phyloP scores from a whole-genome alignment of 176 grass and related monocot genomes.

The Carex pumila region DNA sequence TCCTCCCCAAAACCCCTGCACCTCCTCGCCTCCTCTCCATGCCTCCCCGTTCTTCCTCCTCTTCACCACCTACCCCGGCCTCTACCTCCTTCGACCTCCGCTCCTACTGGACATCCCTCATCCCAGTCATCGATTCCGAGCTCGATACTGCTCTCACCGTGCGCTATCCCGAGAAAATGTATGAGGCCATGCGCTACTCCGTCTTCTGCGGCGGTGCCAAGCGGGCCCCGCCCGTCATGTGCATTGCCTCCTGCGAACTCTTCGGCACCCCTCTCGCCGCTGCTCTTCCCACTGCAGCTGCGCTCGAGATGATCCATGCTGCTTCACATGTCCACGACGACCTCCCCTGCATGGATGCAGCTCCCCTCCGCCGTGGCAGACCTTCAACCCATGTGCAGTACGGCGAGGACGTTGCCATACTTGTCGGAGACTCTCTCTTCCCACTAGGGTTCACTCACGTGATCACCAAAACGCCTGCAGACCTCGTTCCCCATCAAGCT shows the following conservation, averaged over 20 bases:
- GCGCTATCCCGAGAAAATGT: constrained; percentile 55
- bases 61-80: background rate
- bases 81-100: constrained; percentile 68
- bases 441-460: constrained; percentile 70
- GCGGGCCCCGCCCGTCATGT: constrained; percentile 69
- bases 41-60: constrained; percentile 20
- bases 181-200: constrained; percentile 74
- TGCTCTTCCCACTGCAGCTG: constrained; percentile 58
- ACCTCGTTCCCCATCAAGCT: constrained; percentile 34
- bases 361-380: constrained; percentile 58
- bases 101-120: constrained; percentile 76
- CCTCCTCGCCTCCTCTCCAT: constrained; percentile 1
- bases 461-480: constrained; percentile 42
- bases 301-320: constrained; percentile 89
- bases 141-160: constrained; percentile 71
- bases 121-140: constrained; percentile 57
- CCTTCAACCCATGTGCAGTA: constrained; percentile 75
- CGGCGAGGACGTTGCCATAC: constrained; percentile 61
- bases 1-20: constrained; percentile 21
- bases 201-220: constrained; percentile 66
- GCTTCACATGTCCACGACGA: constrained; percentile 90
- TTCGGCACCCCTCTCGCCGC: constrained; percentile 45
- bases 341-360: constrained; percentile 84
- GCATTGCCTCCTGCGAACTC: constrained; percentile 85
- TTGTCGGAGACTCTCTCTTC: constrained; percentile 76